Percentiles rank a stretch among this genome's conserved stretches.
These are phyloP conservation scores for Didymella lethalis DNA, from an alignment of 2,329 filamentous ascomycete species.

Conservation along the genomic window DNA sequence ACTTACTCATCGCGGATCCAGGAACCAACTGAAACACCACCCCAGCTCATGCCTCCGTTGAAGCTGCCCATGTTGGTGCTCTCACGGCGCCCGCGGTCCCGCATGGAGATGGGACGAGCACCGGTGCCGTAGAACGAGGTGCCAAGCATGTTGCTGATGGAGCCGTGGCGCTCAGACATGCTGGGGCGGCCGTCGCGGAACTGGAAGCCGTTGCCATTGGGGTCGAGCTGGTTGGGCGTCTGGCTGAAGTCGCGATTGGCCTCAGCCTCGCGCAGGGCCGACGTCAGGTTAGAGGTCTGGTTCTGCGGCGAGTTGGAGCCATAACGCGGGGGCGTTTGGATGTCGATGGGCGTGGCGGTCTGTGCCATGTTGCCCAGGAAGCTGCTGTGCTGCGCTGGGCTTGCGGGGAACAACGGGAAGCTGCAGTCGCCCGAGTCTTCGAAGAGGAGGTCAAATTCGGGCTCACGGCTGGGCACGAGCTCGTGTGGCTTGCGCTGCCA, in stretches of 20 bases:
- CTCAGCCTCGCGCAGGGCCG: constrained; percentile 63
- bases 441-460: constrained; percentile 50
- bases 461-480: constrained; percentile 41
- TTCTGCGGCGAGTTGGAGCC: constrained; percentile 67
- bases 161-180: constrained; percentile 61
- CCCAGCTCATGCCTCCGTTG: constrained; percentile 91
- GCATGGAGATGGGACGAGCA: constrained; percentile 68
- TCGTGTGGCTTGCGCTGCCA: constrained; percentile 56
- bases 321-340: constrained; percentile 62
- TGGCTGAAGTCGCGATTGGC: constrained; percentile 42
- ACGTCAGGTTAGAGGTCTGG: constrained; percentile 70
- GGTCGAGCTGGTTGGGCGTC: constrained; percentile 55
- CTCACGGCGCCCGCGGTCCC: constrained; percentile 64
- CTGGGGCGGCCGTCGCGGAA: constrained; percentile 42
- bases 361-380: constrained; percentile 58
- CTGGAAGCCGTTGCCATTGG: constrained; percentile 40
- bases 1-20: constrained; percentile 99
- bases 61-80: constrained; percentile 68
- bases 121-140: constrained; percentile 65
- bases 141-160: constrained; percentile 57
- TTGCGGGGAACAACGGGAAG: constrained; percentile 51
- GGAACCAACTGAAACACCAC: constrained; percentile 92
- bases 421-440: constrained; percentile 53
- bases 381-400: constrained; percentile 32
- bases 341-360: constrained; percentile 66